A percentile compares a stretch with the other conserved stretches of the same genome.
phyloP scores from a whole-genome alignment of 1,139 yeast species.

The Geotrichum phurueaensis region DNA sequence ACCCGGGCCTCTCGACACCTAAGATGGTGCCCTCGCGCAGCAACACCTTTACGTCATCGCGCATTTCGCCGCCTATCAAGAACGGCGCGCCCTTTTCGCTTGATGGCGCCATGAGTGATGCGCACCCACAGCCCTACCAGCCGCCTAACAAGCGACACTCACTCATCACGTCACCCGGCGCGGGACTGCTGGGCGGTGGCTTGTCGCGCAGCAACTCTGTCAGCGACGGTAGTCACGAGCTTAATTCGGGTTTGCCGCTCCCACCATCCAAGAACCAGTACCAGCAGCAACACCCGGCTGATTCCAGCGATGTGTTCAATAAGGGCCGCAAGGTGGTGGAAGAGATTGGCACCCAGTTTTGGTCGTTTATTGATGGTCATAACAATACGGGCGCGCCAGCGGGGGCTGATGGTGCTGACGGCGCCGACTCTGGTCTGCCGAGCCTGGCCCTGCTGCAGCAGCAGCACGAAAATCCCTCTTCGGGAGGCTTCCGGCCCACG shows the following conservation, averaged over 20 bases:
- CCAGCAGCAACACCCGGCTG: background rate
- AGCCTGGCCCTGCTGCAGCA: conserved; percentile 11
- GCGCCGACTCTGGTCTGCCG: conserved; percentile 7
- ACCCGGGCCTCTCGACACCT: background rate
- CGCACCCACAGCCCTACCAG: background rate
- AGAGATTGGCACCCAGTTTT: conserved; percentile 4
- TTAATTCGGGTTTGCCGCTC: background rate
- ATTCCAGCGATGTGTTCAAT: conserved; percentile 25
- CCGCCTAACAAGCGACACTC: background rate
- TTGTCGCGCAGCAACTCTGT: background rate
- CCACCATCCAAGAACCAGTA: background rate
- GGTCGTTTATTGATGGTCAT: background rate
- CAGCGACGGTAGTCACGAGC: background rate
- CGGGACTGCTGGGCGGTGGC: background rate
- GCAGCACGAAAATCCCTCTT: conserved; percentile 3
- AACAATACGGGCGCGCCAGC: background rate
- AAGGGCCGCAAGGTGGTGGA: conserved; percentile 1
- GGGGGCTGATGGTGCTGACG: background rate
- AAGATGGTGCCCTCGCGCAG: background rate
- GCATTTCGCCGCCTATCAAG: background rate
- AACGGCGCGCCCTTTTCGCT: background rate
- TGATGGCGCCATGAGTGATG: background rate
- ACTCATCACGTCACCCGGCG: background rate
- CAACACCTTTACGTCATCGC: background rate
- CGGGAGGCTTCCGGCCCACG: conserved; percentile 3